Base-by-base conservation (phyloP, 192 early-diverging fungal species). In the Umbelopsis ramanniana region DNA sequence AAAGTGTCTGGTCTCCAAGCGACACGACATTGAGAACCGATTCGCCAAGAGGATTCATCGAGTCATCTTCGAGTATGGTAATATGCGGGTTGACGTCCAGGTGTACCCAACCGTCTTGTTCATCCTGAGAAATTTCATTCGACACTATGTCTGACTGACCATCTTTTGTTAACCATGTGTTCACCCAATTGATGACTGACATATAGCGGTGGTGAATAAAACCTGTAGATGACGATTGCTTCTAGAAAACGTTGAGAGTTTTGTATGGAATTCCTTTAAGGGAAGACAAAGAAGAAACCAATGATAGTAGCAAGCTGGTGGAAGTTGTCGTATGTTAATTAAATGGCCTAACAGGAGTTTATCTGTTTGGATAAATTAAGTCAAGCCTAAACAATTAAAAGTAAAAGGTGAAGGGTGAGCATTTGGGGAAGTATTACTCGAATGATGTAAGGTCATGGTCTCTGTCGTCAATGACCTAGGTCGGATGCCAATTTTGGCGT, bases 111-210 rank as follows among this genome's bases (percentile, higher is more conserved):
- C 57, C 57, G 33, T 63, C 57, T 63, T 63, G 26, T 33, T 63
- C 57, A 33, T 63, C 57, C 35, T 63, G 57, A 37, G 33, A 35
- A 37, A 63, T 63, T 19, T 63, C 57, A n/a, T 37, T 63, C 7
- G 29, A 11, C 19, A 19, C 57, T 63, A 63, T 63, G 33, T 63
- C 57, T 63, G 57, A 17, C 10, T 63, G 57, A n/a, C 33, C 57
- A 63, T 63, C 57, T 63, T 63, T 63, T 63, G 57, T n/a, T 63
- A 63, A 63, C 57, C 57, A 63, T 37, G 57, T 63, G 26, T 63
- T 63, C 15, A 63, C 57, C 57, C 57, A 63, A 37, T 63, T 63
- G 57, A 63, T 37, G 17, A 63, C 57, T 37, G 57, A 29, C 57
- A 63, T 63, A 63, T 63, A 63, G 57, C 33, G 57, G 33, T 37